Conservation (phyloP, 192 early-diverging fungal species). For the Mortierella hygrophila region DNA sequence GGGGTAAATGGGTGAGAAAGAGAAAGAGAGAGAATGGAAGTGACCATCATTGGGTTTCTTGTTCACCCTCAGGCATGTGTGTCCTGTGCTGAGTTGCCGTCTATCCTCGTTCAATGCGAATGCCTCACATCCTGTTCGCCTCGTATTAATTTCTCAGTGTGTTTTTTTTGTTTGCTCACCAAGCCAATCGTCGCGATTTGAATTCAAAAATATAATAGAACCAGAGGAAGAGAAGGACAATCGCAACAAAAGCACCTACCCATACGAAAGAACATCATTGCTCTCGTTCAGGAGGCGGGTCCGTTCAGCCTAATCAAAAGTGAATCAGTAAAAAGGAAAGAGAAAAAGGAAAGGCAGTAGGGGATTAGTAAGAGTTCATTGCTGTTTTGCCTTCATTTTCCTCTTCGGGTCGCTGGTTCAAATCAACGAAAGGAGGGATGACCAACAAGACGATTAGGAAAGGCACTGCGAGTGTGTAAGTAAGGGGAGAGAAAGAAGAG, state of each 20-base stretch:
- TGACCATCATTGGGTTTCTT: neutral
- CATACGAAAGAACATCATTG: conserved; percentile 36
- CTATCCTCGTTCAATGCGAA: neutral
- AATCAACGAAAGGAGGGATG: neutral
- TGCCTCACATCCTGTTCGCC: neutral
- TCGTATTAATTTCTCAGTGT: neutral
- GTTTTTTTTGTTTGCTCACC: too few species aligned
- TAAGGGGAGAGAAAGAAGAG: neutral
- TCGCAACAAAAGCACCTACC: conserved; percentile 27
- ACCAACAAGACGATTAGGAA: conserved; percentile 2
- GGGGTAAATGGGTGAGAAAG: neutral
- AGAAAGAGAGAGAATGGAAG: neutral
- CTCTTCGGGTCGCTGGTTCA: neutral
- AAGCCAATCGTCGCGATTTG: conserved; percentile 18
- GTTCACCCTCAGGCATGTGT: neutral
- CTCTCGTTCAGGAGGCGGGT: conserved; percentile 47
- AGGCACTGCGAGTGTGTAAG: neutral
- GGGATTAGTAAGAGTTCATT: conserved; percentile 13
- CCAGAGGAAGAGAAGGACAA: too few species aligned
- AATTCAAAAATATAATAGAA: conserved; percentile 39
- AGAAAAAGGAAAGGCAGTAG: neutral
- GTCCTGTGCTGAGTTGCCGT: neutral
- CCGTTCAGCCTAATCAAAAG: conserved; percentile 33
- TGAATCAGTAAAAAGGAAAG: neutral
- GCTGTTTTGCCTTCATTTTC: neutral